These are phyloP conservation scores for Myriosclerotinia duriaeana DNA, from an alignment of 2,329 filamentous ascomycete genomes.

Conservation along the genomic window DNA sequence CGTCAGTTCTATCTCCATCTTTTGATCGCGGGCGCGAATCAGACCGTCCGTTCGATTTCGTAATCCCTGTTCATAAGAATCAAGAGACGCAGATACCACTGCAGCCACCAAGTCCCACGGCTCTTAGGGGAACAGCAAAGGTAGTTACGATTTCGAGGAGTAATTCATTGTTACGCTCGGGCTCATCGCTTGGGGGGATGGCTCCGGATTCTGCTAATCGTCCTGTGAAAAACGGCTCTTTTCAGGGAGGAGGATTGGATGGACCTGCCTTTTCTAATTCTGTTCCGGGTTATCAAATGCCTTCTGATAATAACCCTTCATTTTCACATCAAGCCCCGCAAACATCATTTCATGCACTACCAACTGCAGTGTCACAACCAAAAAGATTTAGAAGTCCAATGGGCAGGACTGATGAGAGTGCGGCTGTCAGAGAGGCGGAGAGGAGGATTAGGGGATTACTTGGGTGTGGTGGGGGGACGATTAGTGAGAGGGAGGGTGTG, in stretches of 20 bases:
- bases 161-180: background rate
- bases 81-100: background rate
- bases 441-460: slow-evolving; percentile 18
- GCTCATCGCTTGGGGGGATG: background rate
- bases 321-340: background rate
- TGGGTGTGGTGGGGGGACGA: background rate
- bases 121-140: slow-evolving; percentile 6
- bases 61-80: background rate
- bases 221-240: background rate
- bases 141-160: slow-evolving; percentile 1
- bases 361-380: too few species aligned
- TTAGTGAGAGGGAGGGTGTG: background rate
- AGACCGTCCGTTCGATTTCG: background rate
- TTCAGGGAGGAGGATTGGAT: background rate
- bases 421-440: slow-evolving; percentile 13
- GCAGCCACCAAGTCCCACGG: background rate
- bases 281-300: background rate
- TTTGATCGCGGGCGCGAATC: background rate
- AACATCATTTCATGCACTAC: background rate
- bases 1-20: slow-evolving; percentile 3
- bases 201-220: background rate
- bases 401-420: slow-evolving; percentile 2
- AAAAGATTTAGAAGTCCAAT: slow-evolving; percentile 15
- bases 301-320: background rate
- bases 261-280: background rate